Evolutionary conservation across 805 yeast species (phyloP), one percentile per base, ranked within the genome.

Genomic region (Zygoascus flipseniorum): DNA sequence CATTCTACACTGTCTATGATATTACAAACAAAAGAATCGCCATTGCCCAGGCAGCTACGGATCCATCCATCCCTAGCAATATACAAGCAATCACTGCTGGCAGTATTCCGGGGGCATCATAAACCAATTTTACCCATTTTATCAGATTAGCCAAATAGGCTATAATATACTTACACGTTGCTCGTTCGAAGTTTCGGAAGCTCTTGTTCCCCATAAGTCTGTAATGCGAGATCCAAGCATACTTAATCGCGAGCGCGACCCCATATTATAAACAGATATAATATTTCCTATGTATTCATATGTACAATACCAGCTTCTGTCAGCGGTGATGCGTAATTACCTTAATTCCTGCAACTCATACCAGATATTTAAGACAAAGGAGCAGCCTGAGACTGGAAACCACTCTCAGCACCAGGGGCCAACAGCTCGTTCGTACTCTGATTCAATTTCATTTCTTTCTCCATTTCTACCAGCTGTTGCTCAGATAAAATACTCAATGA

Each of bases 381-480:
- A 35, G 59, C 56, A 52, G 59, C 70, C 60, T 64, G 65, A 39
- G 52, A 62, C 52, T 55, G 65, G 60, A 66, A 63, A 28, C 70
- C 63, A 39, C 64, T 64, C 57, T 69, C 65, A 23, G 71, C 69
- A 13, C 70, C 71, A 50, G 71, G 69, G n/a, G 71, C 71, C 51
- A 59, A 55, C 28, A 62, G 57, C 47, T 62, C 66, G 52, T 64
- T 64, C 31, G 66, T 59, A 31, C 65, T 58, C 56, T 62, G 66
- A 28, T 62, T 55, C 43, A 65, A 71, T 71, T 85, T 81, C 78
- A 89, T 83, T 68, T 89, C 93, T 75, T 86, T 89, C 76, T 90
- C 97, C 84, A 88, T 79, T 74, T 90, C 97, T 67, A 84, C 82
- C 69, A 90, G 79, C 75, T 92, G 97, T 68, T 89, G 95, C 75